Evolutionary conservation across 495 filamentous ascomycete genomes (phyloP).

Genomic region (Aspergillus sclerotioniger): DNA sequence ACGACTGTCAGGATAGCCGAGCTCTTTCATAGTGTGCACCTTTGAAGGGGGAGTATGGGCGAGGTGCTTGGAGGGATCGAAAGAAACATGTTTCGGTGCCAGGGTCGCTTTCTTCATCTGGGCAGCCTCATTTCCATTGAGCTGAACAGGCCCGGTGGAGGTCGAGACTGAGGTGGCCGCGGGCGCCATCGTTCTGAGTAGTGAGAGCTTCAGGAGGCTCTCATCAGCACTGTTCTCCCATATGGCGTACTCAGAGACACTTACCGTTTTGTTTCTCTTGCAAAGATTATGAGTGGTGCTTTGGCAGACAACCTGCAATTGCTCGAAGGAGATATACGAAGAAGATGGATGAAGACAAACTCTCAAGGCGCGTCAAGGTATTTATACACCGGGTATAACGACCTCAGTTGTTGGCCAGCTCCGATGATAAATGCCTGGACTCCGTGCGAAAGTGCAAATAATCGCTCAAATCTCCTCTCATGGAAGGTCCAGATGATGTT

Average conservation of each 20-base stretch:
- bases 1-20: constrained; percentile 51
- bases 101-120: constrained; percentile 5
- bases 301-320: too few relatives aligned
- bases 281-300: not conserved
- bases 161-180: constrained; percentile 11
- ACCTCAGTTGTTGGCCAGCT: not conserved
- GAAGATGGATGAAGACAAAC: not conserved
- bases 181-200: constrained; percentile 18
- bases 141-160: constrained; percentile 4
- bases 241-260: too few relatives aligned
- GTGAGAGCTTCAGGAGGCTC: not conserved
- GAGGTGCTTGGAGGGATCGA: constrained; percentile 57
- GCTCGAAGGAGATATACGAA: too few relatives aligned
- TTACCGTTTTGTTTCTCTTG: not conserved
- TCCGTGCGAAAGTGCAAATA: too few relatives aligned
- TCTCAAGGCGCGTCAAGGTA: not conserved
- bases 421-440: too few relatives aligned
- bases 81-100: constrained; percentile 23
- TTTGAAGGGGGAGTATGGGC: constrained; percentile 50
- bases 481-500: not conserved
- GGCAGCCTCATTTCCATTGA: constrained; percentile 6
- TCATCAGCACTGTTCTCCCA: not conserved
- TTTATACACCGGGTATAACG: not conserved
- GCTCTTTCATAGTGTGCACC: constrained; percentile 58
- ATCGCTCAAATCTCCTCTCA: not conserved